Evolutionary conservation across 169 alveolate species (phyloP), one percentile per base, ranked within the genome.

Genomic region (Hepatocystis sp.): DNA sequence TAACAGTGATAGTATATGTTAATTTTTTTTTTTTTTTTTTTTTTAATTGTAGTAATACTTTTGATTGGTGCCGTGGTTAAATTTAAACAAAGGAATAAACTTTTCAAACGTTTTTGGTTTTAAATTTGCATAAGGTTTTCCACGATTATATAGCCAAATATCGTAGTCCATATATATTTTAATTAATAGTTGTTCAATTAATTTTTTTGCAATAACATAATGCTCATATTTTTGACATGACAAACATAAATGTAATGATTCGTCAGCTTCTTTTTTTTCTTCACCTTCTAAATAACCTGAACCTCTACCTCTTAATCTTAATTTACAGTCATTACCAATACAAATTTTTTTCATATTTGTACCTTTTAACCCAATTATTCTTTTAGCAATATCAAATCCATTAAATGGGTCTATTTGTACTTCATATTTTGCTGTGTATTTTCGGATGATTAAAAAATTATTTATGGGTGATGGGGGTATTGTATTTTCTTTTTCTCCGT

Each of bases 241-340:
- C 2, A 97, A 96, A 86, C 98, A 97, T 71, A 96, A 71, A 94
- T 97, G 97, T 15, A 97, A 92, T 3, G 98, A 97, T 68, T 97
- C 99, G 32, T 93, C 84, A 65, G 95, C 93, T 88, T 97, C 99
- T 89, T 93, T 94, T 67, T 95, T 86, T 58, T 68, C 90, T 40
- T 96, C 97, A 28, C 99, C 98, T 93, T 97, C 99, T 85, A 96
- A 94, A 89, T 94, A 96, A 2, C 98, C 99, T 1, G 99, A 97
- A 8, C 98, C 99, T 65, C 88, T 90, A 25, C 99, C 99, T 88
- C 98, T 93, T 36, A 97, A 91, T 84, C 98, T 91, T 40, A 97
- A 85, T 84, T 97, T 97, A 32, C 97, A 96, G 32, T 34, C 92
- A 11, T 93, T 88, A 56, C 64, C 89, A 46, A 96, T 96, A 34